phyloP scores from a whole-genome alignment of 2,329 filamentous ascomycete species.

The Amphichorda felina region DNA sequence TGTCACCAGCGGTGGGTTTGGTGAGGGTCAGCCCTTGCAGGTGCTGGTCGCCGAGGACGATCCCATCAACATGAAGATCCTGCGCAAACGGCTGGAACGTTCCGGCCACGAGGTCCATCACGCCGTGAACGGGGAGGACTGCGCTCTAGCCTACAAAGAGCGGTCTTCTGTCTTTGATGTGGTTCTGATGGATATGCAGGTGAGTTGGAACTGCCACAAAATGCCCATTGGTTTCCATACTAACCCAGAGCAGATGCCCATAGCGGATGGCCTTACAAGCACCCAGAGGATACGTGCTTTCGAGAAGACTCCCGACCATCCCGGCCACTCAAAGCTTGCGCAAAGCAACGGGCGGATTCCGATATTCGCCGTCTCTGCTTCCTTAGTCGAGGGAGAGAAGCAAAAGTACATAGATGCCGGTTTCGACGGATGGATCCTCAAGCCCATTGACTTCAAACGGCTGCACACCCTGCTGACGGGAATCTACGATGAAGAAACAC shows the following conservation, averaged over 20 bases:
- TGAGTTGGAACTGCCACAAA: constrained; percentile 24
- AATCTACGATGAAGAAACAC: constrained; percentile 47
- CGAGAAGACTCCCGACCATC: constrained; percentile 41
- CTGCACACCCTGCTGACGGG: constrained; percentile 58
- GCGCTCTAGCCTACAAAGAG: constrained; percentile 57
- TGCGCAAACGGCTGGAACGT: constrained; percentile 70
- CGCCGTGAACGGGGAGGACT: constrained; percentile 77
- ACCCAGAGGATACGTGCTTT: constrained; percentile 72
- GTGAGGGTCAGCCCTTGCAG: constrained; percentile 26
- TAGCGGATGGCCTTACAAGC: constrained; percentile 72
- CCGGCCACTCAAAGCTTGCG: constrained; percentile 45
- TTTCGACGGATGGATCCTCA: constrained; percentile 86
- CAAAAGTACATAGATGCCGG: constrained; percentile 63
- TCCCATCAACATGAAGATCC: constrained; percentile 72
- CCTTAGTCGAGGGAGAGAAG: constrained; percentile 57
- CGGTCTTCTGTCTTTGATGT: constrained; percentile 56
- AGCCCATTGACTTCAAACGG: constrained; percentile 73
- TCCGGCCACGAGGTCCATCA: constrained; percentile 59
- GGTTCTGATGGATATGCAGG: constrained; percentile 88
- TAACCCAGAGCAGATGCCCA: constrained; percentile 61
- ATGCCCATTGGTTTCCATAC: neutral
- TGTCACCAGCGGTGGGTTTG: constrained; percentile 10
- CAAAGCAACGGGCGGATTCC: constrained; percentile 55
- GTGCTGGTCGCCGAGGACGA: constrained; percentile 82
- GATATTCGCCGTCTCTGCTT: constrained; percentile 80